Evolutionary conservation across 1,284 basidiomycete species (phyloP), one percentile per base, ranked within the genome.

Genomic region (Sanghuangporus weigelae): DNA sequence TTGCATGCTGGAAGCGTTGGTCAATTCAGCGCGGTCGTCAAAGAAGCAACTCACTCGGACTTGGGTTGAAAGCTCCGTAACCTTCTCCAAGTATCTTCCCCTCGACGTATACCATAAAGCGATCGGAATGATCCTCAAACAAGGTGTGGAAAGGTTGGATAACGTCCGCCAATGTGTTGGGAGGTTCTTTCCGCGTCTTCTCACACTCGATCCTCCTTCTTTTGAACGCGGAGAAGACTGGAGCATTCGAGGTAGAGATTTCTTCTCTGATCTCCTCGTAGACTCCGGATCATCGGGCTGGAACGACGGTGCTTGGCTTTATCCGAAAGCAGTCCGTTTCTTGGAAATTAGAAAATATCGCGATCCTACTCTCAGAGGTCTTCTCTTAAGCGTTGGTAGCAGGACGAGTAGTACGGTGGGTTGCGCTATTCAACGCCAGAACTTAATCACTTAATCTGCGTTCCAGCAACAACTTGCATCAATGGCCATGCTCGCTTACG

Each of bases 61-160:
- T 19, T 62, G 51, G 53, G 21, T 53, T 7, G 31, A 77, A 55
- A 80, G 81, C 31, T 69, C 66, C 48, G 68, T 69, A n/a, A 71
- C 77, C 54, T 81, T 86, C 62, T 73, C 77, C 31, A 74, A 75
- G 21, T 92, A 87, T 71, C 76, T 94, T 26, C 82, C 89, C 12
- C 75, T 84, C 14, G 71, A 75, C n/a, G 78, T 76, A 59, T 89
- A 85, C 73, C 80, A 86, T 64, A 70, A 75, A n/a, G 79, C 82
- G 10, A 72, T 92, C 49, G 84, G 81, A 2, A 87, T 85, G 0
- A 84, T 96, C 57, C 78, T 95, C 64, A 97, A 95, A 74, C 94
- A 97, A 72, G 90, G 92, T 7, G 86, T 93, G 16, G 96, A 98
- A 74, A 82, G 95, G 67, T 84, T 98, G 31, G 95, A 98, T 72